Evolutionary conservation across 441 rosid genomes (phyloP), one percentile per base, ranked within the genome.

Genomic region (Euphorbia schlechtendalii): DNA sequence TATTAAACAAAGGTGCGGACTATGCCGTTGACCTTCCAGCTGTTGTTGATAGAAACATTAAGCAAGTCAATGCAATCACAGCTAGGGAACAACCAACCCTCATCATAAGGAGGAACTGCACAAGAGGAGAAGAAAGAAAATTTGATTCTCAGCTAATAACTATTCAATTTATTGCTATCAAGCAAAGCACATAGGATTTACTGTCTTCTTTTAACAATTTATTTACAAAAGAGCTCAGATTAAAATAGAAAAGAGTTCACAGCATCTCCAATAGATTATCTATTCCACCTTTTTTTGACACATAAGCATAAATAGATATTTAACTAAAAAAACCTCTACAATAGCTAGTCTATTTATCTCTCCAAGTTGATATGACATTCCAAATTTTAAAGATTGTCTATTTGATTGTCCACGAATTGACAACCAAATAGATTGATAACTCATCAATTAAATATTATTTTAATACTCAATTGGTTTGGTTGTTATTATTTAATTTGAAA

Each of bases 31-130:
- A 94, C 98, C 96, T 94, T 89, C 98, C 99, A 95, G 65, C 77
- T 80, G 76, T 89, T 86, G 40, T 69, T 76, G 69, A 95, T 67
- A 28, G 81, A 74, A 66, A 87, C 74, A 55, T 78, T 95, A 63
- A 95, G 84, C 77, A 88, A 54, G 61, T 77, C 85, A 21, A 86
- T 77, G 77, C 91, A 83, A 71, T 86, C 91, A 66, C 99, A 95
- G 67, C 82, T 92, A 25, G 98, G 96, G 77, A 98, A 95, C 71
- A 95, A 71, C 99, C 99, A 95, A 78, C 90, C 84, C 78, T 91
- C 92, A 51, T 89, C 98, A 70, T 69, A 98, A 3, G 97, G 96
- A 66, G 99, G 99, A 82, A 95, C 99, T 95, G 78, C 60, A 17
- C 66, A 53, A 12, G 9, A 70, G 74, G 68, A 18, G 41, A 67